Conservation (phyloP, 148 eudicot species). For the Spergularia bocconei region DNA sequence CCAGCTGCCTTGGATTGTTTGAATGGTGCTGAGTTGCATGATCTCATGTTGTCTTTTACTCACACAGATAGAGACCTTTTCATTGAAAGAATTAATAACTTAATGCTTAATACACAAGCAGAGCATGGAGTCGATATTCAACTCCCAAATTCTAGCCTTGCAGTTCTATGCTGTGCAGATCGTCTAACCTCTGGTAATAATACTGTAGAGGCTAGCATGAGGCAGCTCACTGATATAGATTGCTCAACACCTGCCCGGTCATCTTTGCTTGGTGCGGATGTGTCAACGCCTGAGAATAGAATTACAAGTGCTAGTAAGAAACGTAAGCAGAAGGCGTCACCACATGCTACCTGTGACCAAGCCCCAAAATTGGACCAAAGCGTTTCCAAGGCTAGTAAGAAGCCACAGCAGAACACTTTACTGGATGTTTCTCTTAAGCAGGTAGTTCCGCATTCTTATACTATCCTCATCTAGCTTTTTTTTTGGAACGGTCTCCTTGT, state of each 20-base stretch:
- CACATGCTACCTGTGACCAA: neutral
- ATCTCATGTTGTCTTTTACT: slow-evolving; percentile 17
- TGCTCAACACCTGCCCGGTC: neutral
- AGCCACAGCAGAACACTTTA: neutral
- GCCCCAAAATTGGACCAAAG: neutral
- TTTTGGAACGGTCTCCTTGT: neutral
- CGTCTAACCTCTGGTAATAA: neutral
- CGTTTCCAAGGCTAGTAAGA: neutral
- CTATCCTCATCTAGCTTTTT: neutral
- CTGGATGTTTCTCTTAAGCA: neutral
- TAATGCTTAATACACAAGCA: slow-evolving; percentile 8
- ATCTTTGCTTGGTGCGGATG: neutral
- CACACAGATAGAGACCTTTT: slow-evolving; percentile 23
- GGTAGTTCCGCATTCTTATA: neutral
- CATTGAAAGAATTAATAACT: slow-evolving; percentile 5
- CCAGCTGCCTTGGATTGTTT: slow-evolving; percentile 20
- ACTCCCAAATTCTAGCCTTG: slow-evolving; percentile 1
- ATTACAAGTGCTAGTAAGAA: slow-evolving; percentile 1
- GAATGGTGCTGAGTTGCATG: slow-evolving; percentile 34
- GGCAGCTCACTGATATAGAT: neutral
- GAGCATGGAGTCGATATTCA: neutral
- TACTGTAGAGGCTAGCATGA: neutral
- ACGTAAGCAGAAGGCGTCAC: neutral
- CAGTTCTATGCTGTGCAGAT: neutral
- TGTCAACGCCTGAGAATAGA: neutral